Evolutionary conservation across 2,329 filamentous ascomycete genomes (phyloP).

Genomic region (Fusarium austroafricanum): DNA sequence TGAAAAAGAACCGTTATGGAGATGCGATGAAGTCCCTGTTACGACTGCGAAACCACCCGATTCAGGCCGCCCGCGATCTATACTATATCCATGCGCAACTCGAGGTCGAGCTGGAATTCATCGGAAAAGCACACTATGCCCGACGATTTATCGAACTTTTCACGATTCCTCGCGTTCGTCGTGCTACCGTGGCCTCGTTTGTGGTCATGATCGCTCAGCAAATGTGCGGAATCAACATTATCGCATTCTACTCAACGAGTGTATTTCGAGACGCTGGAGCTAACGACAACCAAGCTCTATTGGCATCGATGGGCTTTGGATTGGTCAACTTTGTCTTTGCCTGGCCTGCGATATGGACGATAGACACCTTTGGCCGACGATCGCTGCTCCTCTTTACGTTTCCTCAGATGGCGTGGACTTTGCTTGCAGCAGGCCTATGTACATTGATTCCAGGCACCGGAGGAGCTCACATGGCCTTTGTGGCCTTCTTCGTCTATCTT

Average conservation of each 20-base stretch:
- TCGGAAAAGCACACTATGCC: constrained; percentile 66
- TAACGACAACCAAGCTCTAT: constrained; percentile 64
- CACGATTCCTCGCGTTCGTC: constrained; percentile 74
- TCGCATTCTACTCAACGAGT: constrained; percentile 79
- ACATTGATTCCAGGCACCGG: constrained; percentile 60
- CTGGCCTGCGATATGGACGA: constrained; percentile 68
- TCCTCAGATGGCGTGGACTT: constrained; percentile 57
- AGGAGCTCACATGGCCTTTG: constrained; percentile 55
- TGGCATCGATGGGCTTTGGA: constrained; percentile 69
- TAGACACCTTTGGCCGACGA: constrained; percentile 67
- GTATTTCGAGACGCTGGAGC: constrained; percentile 70
- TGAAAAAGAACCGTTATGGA: constrained; percentile 72
- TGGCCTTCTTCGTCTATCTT: constrained; percentile 68
- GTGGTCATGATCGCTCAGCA: constrained; percentile 84
- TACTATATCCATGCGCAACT: constrained; percentile 75
- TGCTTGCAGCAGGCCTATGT: constrained; percentile 59
- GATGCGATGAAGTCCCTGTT: constrained; percentile 69
- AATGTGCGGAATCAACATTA: constrained; percentile 78
- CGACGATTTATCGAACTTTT: constrained; percentile 74
- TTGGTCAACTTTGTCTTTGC: constrained; percentile 69
- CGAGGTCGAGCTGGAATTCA: constrained; percentile 66
- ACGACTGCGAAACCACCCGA: constrained; percentile 62
- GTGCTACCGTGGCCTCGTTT: constrained; percentile 80
- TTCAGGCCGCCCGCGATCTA: constrained; percentile 71
- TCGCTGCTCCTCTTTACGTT: constrained; percentile 59